Evolutionary conservation across 805 yeast species (phyloP).

Genomic region (Cyberlindnera japonica): DNA sequence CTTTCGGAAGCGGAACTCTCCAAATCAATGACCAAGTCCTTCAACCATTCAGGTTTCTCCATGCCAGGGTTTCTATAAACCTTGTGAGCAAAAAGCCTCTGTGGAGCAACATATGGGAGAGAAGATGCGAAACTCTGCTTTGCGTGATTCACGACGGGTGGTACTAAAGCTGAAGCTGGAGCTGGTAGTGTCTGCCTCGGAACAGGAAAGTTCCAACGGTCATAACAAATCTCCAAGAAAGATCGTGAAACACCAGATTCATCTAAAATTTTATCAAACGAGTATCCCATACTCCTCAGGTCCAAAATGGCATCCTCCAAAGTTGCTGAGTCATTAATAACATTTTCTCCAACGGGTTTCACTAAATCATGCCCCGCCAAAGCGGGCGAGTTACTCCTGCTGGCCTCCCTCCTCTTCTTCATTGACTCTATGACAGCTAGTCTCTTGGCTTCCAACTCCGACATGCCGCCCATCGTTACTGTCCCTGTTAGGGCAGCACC

Average conservation of each 20-base stretch:
- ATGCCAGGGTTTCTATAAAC: conserved; percentile 13
- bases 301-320: conserved; percentile 23
- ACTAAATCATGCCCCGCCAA: not conserved
- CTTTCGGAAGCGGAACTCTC: conserved; percentile 16
- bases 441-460: conserved; percentile 22
- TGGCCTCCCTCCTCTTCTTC: conserved; percentile 14
- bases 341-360: not conserved
- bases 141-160: not conserved
- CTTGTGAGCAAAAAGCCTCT: conserved; percentile 10
- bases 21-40: conserved; percentile 24
- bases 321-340: not conserved
- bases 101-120: not conserved
- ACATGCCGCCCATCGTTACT: not conserved
- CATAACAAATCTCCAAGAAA: conserved; percentile 19
- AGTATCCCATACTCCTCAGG: conserved; percentile 23
- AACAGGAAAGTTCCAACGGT: conserved; percentile 21
- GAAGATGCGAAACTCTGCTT: not conserved
- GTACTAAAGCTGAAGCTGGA: not conserved
- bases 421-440: conserved; percentile 26
- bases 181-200: too few relatives aligned
- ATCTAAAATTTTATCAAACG: conserved; percentile 20
- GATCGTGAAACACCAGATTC: conserved; percentile 18
- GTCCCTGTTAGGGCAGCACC: not conserved
- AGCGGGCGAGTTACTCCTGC: conserved; percentile 3
- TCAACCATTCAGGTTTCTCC: conserved; percentile 25